Evolutionary conservation across 345 rosid species (phyloP).

Genomic region (Moricandia moricandioides): DNA sequence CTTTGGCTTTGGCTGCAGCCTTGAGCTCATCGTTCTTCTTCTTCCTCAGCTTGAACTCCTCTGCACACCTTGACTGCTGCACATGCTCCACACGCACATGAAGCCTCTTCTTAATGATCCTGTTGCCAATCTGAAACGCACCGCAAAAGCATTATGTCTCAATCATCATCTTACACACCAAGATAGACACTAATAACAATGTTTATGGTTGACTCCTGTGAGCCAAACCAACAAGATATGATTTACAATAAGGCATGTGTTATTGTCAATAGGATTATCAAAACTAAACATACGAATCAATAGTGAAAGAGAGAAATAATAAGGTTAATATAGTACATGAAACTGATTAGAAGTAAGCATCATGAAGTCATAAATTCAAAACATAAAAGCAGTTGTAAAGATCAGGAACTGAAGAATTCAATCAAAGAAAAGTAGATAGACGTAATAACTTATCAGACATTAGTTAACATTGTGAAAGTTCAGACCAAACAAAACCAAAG

Average conservation of each 20-base stretch:
- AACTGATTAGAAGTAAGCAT: neutral
- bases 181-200: too few species aligned
- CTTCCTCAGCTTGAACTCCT: neutral
- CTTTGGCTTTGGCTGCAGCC: neutral
- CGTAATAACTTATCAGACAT: too few species aligned
- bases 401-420: neutral
- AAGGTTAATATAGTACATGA: too few species aligned
- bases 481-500: neutral
- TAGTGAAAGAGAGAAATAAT: too few species aligned
- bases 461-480: too few species aligned
- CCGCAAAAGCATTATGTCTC: neutral
- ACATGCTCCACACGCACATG: neutral
- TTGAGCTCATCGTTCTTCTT: neutral
- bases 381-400: neutral
- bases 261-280: too few species aligned
- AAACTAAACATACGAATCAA: too few species aligned
- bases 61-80: neutral
- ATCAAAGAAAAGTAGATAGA: too few species aligned
- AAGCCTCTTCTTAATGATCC: neutral
- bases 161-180: neutral
- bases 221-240: too few species aligned
- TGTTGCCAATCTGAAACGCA: neutral
- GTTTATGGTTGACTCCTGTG: too few species aligned
- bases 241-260: too few species aligned
- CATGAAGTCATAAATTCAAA: neutral